Percentiles rank a stretch among this genome's conserved stretches.
Evolutionary conservation across 352 stramenopile genomes (phyloP).

Genomic region (Phytophthora litchii): DNA sequence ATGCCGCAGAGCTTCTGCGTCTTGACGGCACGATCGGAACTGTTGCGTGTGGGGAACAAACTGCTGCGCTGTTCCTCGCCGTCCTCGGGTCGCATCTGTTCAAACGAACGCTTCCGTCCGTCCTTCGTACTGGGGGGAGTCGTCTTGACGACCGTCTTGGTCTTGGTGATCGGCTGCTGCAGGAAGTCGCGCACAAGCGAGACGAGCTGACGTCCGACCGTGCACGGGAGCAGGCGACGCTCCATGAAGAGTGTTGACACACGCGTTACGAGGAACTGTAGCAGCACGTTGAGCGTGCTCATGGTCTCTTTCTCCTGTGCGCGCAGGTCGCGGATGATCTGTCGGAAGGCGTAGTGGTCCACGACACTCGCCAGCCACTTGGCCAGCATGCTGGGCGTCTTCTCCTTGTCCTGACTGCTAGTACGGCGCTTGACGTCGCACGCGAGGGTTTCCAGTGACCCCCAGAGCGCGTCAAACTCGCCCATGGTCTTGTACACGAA

Average conservation of each 20-base stretch:
- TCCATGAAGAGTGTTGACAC: constrained; percentile 66
- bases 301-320: constrained; percentile 75
- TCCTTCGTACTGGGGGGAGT: constrained; percentile 18
- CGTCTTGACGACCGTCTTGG: constrained; percentile 21
- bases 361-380: constrained; percentile 82
- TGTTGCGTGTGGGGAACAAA: constrained; percentile 42
- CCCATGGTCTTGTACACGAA: constrained; percentile 85
- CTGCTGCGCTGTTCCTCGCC: constrained; percentile 30
- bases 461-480: constrained; percentile 79
- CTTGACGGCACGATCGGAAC: constrained; percentile 47
- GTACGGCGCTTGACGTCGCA: constrained; percentile 54
- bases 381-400: constrained; percentile 49
- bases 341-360: constrained; percentile 76
- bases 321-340: constrained; percentile 60
- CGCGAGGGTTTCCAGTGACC: constrained; percentile 58
- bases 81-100: constrained; percentile 58
- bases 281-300: constrained; percentile 73
- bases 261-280: constrained; percentile 72
- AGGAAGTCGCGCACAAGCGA: constrained; percentile 71
- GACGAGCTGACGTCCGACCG: constrained; percentile 57
- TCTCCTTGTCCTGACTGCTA: constrained; percentile 14
- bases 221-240: constrained; percentile 59
- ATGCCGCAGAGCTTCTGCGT: constrained; percentile 65
- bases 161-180: constrained; percentile 48
- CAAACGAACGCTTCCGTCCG: constrained; percentile 59